Conservation (phyloP, 768 basidiomycete genomes). For the Rhodotorula toruloides region DNA sequence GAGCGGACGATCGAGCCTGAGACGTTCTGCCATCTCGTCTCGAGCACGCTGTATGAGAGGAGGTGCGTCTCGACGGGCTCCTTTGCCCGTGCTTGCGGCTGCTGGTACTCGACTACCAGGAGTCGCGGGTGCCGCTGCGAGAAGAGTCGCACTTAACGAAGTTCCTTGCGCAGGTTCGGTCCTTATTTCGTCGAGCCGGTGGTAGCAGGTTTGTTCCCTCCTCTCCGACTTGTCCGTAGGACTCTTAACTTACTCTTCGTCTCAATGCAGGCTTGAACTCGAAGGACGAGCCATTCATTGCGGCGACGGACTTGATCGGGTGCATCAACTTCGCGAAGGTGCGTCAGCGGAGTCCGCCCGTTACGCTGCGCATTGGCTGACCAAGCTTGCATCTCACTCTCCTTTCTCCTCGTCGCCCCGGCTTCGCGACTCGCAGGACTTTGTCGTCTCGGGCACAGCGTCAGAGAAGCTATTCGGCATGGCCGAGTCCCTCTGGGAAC, state of each 20-base stretch:
- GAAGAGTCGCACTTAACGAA: neutral
- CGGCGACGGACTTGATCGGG: constrained; percentile 87
- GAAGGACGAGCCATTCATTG: constrained; percentile 81
- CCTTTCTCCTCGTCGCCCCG: neutral
- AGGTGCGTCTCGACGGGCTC: constrained; percentile 49
- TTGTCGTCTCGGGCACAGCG: constrained; percentile 91
- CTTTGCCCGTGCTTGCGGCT: neutral
- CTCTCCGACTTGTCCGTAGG: neutral
- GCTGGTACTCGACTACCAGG: constrained; percentile 21
- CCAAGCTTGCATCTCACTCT: neutral
- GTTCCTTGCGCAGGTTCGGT: constrained; percentile 56
- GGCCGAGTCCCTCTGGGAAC: constrained; percentile 98
- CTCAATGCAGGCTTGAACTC: constrained; percentile 48
- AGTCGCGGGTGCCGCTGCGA: neutral
- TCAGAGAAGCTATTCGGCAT: constrained; percentile 89
- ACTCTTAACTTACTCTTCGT: constrained; percentile 42
- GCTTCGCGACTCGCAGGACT: constrained; percentile 56
- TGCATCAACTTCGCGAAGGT: constrained; percentile 82
- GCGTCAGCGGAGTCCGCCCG: neutral
- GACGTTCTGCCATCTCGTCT: constrained; percentile 91
- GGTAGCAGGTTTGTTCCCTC: constrained; percentile 61
- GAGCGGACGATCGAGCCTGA: constrained; percentile 93
- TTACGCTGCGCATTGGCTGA: neutral
- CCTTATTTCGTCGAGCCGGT: constrained; percentile 97
- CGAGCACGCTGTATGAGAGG: constrained; percentile 89